phyloP scores from a whole-genome alignment of 176 grass and related monocot species.

The Carex myosuroides region DNA sequence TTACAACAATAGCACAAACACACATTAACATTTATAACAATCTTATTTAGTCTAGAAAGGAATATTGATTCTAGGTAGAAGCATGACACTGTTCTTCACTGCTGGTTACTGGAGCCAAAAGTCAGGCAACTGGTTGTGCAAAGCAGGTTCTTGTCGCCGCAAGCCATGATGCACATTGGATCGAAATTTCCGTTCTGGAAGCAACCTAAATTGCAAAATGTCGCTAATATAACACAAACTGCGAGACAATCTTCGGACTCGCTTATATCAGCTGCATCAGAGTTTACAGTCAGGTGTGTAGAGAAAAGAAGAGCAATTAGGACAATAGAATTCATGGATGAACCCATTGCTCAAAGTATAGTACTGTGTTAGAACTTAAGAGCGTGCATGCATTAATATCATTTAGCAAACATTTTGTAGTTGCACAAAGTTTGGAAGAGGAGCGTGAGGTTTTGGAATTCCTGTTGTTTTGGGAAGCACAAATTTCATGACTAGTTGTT shows the following conservation, averaged over 20 bases:
- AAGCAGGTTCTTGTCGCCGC: not conserved
- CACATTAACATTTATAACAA: not conserved
- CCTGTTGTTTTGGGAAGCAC: not conserved
- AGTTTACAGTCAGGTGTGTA: not conserved
- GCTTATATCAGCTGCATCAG: not conserved
- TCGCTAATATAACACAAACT: not conserved
- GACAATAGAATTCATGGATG: not conserved
- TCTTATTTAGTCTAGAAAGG: not conserved
- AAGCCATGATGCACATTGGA: conserved; percentile 10
- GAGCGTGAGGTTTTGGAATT: conserved; percentile 2
- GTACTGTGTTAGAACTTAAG: not conserved
- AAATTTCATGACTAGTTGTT: conserved; percentile 16
- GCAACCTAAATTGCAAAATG: conserved; percentile 3
- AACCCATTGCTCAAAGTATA: not conserved
- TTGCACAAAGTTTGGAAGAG: not conserved
- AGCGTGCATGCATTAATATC: not conserved
- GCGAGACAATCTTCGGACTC: not conserved
- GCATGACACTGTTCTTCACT: not conserved
- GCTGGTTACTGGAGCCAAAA: not conserved
- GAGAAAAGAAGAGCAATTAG: conserved; percentile 9
- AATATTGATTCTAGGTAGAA: not conserved
- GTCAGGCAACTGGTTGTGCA: not conserved
- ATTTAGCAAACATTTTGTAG: conserved; percentile 6
- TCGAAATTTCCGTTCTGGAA: not conserved
- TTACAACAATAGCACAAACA: not conserved